Conservation (phyloP, 345 rosid genomes). For the Stellera chamaejasme region DNA sequence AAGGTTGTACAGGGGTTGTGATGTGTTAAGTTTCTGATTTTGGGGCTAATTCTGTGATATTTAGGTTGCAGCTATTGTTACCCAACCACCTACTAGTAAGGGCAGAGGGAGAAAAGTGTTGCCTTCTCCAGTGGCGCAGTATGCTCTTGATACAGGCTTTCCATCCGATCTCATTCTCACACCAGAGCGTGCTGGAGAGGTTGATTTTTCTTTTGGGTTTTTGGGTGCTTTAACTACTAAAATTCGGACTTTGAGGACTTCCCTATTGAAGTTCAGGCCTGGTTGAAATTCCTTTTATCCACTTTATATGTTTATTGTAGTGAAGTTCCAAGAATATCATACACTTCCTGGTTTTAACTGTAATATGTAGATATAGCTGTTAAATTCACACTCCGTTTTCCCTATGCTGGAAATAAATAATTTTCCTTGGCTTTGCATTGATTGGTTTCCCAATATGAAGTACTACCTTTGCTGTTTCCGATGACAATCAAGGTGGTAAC, state of each 20-base stretch:
- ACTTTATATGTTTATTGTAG: background rate
- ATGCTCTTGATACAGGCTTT: conserved; percentile 77
- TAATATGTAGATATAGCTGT: background rate
- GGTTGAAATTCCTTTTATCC: background rate
- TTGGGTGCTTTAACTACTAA: conserved; percentile 1
- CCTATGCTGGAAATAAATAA: too few species aligned
- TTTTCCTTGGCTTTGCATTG: too few species aligned
- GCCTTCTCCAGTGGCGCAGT: conserved; percentile 82
- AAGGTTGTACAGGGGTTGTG: background rate
- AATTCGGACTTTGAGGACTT: background rate
- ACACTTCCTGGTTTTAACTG: background rate
- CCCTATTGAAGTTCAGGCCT: too few species aligned
- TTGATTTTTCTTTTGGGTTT: conserved; percentile 14
- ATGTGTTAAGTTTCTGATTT: background rate
- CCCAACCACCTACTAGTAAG: conserved; percentile 80
- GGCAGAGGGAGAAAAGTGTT: conserved; percentile 69
- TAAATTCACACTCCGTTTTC: too few species aligned
- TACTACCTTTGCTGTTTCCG: too few species aligned
- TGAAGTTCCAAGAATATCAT: background rate
- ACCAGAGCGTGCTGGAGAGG: conserved; percentile 89
- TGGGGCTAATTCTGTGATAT: conserved; percentile 8
- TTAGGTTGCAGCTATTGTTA: conserved; percentile 90
- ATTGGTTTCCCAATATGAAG: too few species aligned
- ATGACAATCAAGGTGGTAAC: too few species aligned
- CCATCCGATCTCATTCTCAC: conserved; percentile 70